Base-by-base conservation (phyloP, 768 basidiomycete species). In the Xanthoconium stramineum region DNA sequence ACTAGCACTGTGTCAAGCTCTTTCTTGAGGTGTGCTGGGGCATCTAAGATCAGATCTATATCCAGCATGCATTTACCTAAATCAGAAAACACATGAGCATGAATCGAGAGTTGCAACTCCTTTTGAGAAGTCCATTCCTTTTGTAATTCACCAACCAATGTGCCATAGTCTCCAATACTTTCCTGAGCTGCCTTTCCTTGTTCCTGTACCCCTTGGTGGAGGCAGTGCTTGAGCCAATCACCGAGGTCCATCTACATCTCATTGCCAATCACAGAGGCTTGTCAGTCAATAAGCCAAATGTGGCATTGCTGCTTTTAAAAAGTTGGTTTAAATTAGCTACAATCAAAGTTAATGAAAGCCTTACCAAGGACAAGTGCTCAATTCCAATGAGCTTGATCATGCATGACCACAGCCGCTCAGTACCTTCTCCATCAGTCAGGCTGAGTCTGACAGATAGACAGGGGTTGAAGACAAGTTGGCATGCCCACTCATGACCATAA, bases 261-360 rank as follows among this genome's bases (percentile, higher is more conserved):
- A 4, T 2, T 7, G 5, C 44, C 45, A 15, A 55, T 6, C 3
- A 30, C 49, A 1, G 11, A 33, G 2, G 67, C 64, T 17, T 74
- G 72, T 3, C 66, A 63, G 47, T 77, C 74, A 12, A 78, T 57
- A 0, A 75, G 45, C 69, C 72, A 76, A 0, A 75, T 62, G 2
- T 69, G 64, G 1, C 63, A 50, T 6, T 63, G 57, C 15, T 60
- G 57, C 72, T 24, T 24, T 24, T 24, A 24, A 24, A 24, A 24
- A 24, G 24, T 24, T 24, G 24, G 24, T 24, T 24, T 24, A 24
- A 24, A 24, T 24, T 24, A 24, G 24, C 24, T 24, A 24, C 24
- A 4, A 24, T 24, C 24, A 24, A 6, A 35, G 14, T 28, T 47
- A 9, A 46, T 15, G 40, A 44, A 33, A 17, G 14, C 7, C 70